Evolutionary conservation across 805 yeast genomes (phyloP).

Genomic region (Spathaspora girioi): DNA sequence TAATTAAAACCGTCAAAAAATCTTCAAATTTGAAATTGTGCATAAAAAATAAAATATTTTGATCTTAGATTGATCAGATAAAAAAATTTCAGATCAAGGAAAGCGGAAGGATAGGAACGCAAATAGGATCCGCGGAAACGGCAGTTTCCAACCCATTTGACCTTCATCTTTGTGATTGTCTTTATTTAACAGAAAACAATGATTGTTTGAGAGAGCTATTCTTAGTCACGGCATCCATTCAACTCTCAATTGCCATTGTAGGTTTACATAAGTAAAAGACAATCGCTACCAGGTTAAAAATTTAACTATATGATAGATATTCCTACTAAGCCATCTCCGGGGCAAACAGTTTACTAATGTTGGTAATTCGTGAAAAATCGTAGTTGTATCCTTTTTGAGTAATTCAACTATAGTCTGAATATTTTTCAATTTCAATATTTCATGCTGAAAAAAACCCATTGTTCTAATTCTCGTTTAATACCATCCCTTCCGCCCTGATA

Average conservation of each 20-base stretch:
- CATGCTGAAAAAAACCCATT: neutral
- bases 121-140: neutral
- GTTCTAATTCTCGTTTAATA: neutral
- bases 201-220: too few relatives aligned
- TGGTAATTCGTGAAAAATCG: neutral
- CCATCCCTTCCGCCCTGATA: neutral
- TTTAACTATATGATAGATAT: too few relatives aligned
- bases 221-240: too few relatives aligned
- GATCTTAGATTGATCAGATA: neutral
- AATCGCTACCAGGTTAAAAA: too few relatives aligned
- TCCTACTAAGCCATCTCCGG: neutral
- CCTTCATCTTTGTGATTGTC: neutral
- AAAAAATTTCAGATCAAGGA: neutral
- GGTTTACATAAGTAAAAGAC: too few relatives aligned
- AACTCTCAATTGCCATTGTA: too few relatives aligned
- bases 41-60: neutral
- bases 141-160: neutral
- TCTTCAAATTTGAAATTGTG: neutral
- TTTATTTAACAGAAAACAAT: too few relatives aligned
- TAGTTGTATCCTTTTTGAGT: neutral
- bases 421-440: neutral
- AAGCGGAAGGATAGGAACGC: neutral
- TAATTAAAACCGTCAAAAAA: neutral
- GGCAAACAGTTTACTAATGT: neutral
- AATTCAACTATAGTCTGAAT: neutral